Percentiles rank a stretch among this genome's conserved stretches.
Conservation (phyloP, 1,139 yeast genomes). For the Hansenula sp. region DNA sequence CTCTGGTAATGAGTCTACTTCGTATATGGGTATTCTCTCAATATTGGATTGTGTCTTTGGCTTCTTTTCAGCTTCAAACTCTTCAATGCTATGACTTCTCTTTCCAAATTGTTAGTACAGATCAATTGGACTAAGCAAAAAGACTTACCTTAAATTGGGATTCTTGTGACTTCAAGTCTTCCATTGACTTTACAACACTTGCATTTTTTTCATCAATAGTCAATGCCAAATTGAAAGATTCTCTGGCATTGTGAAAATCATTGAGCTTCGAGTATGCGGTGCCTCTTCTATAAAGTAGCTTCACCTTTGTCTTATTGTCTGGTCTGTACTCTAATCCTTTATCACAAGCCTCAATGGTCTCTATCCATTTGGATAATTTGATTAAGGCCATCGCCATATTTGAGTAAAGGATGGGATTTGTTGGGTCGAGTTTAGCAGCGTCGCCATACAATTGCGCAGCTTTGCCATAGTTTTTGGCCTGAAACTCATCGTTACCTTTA, state of each 20-base stretch:
- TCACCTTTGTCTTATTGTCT: constrained; percentile 33
- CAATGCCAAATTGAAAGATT: constrained; percentile 39
- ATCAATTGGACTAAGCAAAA: no score
- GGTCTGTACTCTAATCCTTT: constrained; percentile 39
- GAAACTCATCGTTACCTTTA: constrained; percentile 68
- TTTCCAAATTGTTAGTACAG: no score
- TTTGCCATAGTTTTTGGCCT: constrained; percentile 41
- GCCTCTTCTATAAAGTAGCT: constrained; percentile 57
- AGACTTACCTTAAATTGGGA: constrained; percentile 6
- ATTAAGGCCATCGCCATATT: constrained; percentile 76
- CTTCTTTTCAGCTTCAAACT: constrained; percentile 10
- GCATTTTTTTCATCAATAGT: constrained; percentile 40
- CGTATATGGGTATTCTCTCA: constrained; percentile 34
- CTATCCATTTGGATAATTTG: constrained; percentile 47
- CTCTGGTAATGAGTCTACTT: constrained; percentile 43
- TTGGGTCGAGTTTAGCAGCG: constrained; percentile 55
- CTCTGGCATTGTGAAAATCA: constrained; percentile 29
- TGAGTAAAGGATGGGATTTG: constrained; percentile 63
- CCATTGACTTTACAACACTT: constrained; percentile 25
- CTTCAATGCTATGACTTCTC: constrained; percentile 18
- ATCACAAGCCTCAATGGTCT: constrained; percentile 60
- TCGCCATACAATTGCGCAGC: constrained; percentile 64
- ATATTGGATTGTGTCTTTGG: constrained; percentile 6
- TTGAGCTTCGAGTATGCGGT: constrained; percentile 37
- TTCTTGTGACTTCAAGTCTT: constrained; percentile 10